A percentile compares a stretch with the other conserved stretches of the same genome.
Evolutionary conservation across 768 basidiomycete genomes (phyloP).

Genomic region (Trametes maxima): DNA sequence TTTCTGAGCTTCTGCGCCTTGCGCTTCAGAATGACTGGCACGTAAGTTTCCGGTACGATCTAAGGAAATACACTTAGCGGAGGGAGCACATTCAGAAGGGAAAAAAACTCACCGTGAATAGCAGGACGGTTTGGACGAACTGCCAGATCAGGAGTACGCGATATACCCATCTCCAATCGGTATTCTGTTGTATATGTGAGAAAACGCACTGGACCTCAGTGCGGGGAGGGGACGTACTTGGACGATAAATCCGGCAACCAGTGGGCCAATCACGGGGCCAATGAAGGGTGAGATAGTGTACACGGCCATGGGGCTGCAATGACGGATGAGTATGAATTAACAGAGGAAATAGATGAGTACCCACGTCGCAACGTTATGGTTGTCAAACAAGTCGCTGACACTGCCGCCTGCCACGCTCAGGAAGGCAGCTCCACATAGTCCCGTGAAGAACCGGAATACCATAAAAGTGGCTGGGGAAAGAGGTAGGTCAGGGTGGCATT

Average conservation of each 20-base stretch:
- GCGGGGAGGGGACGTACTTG: constrained; percentile 22
- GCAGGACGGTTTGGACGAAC: constrained; percentile 49
- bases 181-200: constrained; percentile 40
- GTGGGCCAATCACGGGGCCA: constrained; percentile 57
- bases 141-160: constrained; percentile 72
- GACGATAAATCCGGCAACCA: constrained; percentile 71
- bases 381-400: constrained; percentile 58
- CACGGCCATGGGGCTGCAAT: constrained; percentile 54
- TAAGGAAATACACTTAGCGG: constrained; percentile 28
- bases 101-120: constrained; percentile 49
- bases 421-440: constrained; percentile 59
- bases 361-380: constrained; percentile 61
- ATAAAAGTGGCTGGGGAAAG: constrained; percentile 56
- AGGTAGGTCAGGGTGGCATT: constrained; percentile 1
- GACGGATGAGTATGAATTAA: constrained; percentile 8
- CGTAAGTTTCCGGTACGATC: constrained; percentile 75
- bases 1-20: constrained; percentile 66
- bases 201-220: neutral
- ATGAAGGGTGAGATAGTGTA: constrained; percentile 59
- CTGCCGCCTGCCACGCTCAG: constrained; percentile 63
- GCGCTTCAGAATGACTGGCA: constrained; percentile 56
- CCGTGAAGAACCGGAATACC: constrained; percentile 59
- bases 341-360: constrained; percentile 26
- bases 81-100: no score
- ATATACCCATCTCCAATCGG: constrained; percentile 79